Percentiles rank a stretch among this genome's conserved stretches.
phyloP scores from a whole-genome alignment of 129 eudicot species.

The Silybum marianum region DNA sequence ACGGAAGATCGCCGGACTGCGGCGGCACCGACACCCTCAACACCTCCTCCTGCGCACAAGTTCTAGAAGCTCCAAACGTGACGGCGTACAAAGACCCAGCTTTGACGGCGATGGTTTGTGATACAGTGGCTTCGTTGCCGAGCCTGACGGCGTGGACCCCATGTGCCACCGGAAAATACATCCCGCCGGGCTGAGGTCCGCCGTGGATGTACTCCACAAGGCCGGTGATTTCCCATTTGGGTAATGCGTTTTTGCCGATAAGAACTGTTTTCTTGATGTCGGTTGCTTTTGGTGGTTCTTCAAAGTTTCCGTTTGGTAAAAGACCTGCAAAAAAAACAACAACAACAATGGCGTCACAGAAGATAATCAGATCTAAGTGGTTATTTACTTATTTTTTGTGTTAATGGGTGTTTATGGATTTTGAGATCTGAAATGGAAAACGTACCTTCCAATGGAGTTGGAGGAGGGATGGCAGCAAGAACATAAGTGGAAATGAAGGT shows the following conservation, averaged over 20 bases:
- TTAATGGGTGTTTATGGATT: neutral
- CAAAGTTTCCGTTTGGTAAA: conserved; percentile 84
- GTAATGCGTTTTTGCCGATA: conserved; percentile 49
- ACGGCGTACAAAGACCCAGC: conserved; percentile 58
- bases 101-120: conserved; percentile 64
- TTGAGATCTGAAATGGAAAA: neutral
- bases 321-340: conserved; percentile 39
- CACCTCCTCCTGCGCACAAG: conserved; percentile 92
- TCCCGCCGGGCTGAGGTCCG: conserved; percentile 88
- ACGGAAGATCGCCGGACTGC: conserved; percentile 70
- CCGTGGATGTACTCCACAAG: conserved; percentile 78
- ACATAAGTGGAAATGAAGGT: conserved; percentile 32
- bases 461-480: conserved; percentile 16
- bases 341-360: neutral
- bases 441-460: conserved; percentile 50
- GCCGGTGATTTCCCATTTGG: conserved; percentile 84
- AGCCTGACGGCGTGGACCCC: conserved; percentile 86
- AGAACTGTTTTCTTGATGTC: conserved; percentile 62
- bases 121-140: conserved; percentile 76
- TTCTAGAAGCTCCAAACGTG: conserved; percentile 82
- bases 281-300: conserved; percentile 56
- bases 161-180: conserved; percentile 69
- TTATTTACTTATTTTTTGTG: no score
- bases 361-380: neutral
- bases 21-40: conserved; percentile 68